Percentiles rank a stretch among this genome's conserved stretches.
Evolutionary conservation across 2,329 filamentous ascomycete species (phyloP).

Genomic region (Dendryphion nanum): DNA sequence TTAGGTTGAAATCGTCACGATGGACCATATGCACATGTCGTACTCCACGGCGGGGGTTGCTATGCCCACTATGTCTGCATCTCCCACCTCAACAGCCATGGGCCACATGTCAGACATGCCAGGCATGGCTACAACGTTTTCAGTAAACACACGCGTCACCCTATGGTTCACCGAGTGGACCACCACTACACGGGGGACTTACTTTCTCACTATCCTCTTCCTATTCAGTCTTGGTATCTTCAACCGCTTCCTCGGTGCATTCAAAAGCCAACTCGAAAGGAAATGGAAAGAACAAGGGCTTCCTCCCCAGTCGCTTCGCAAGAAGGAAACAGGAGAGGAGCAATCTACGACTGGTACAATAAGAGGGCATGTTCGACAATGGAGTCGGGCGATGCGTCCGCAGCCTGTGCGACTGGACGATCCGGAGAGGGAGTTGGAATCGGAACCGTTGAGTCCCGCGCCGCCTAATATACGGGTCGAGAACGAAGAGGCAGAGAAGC

Average conservation of each 20-base stretch:
- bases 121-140: slow-evolving; percentile 28
- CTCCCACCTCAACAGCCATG: no score
- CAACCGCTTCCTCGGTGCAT: slow-evolving; percentile 29
- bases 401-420: slow-evolving; percentile 9
- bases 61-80: no score
- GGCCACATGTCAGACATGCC: slow-evolving; percentile 10
- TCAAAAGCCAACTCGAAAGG: slow-evolving; percentile 24
- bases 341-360: slow-evolving; percentile 15
- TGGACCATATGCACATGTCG: no score
- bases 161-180: slow-evolving; percentile 30
- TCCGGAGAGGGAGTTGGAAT: slow-evolving; percentile 10
- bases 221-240: slow-evolving; percentile 27
- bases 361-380: slow-evolving; percentile 11
- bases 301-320: no score
- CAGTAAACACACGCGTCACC: slow-evolving; percentile 23
- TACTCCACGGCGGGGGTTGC: no score
- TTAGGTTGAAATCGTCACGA: no score
- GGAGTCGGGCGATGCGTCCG: slow-evolving; percentile 10
- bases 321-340: no score
- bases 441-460: slow-evolving; percentile 16
- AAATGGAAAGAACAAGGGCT: slow-evolving; percentile 18
- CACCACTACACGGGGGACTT: slow-evolving; percentile 21
- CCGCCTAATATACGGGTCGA: neutral
- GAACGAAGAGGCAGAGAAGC: neutral
- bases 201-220: slow-evolving; percentile 24